Evolutionary conservation across 176 grass and related monocot species (phyloP), one percentile per base, ranked within the genome.

Genomic region (Oryza coarctata): DNA sequence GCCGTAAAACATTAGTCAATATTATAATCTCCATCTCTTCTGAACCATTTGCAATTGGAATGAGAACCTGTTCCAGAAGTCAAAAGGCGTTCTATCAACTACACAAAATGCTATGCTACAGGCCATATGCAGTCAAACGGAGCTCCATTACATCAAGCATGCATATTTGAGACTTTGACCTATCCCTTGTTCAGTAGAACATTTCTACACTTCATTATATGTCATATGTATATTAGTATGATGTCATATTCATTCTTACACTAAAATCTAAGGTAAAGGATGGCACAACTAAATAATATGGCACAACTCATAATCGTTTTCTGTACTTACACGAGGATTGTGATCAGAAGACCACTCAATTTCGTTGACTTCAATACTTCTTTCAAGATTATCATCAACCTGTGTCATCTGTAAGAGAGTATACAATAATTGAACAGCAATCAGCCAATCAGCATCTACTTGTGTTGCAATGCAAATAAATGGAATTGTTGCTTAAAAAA

Each of bases 21-120:
- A 91, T 93, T 69, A 93, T 81, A 26, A 93, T 86, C 78, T 93
- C 95, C 86, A 98, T 93, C 58, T 95, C 95, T 86, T 98, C 95
- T 40, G 84, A 98, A 14, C 90, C 95, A 90, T 98, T 88, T 81
- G 95, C 92, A 76, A 98, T 84, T 49, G 95, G 95, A 78, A 98
- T 78, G 61, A 98, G 90, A 85, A 98, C 90, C 95, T 98, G 84
- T 63, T 85, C 76, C n/a, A 76, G 15, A 71, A 85, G 63, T 78
- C 43, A 80, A 89, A 87, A 60, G 55, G 8, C 9, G n/a, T 10
- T 9, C 8, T 49, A 81, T 38, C 15, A 75, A n/a, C 63, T 68
- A 86, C 25, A 76, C 35, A 52, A 18, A 32, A 45, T 65, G 30
- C 73, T 82, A 77, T 39, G 38, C 38, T 39, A 9, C 7, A 60